Conservation (phyloP, 2,329 filamentous ascomycete genomes). For the Penicillium digitatum region DNA sequence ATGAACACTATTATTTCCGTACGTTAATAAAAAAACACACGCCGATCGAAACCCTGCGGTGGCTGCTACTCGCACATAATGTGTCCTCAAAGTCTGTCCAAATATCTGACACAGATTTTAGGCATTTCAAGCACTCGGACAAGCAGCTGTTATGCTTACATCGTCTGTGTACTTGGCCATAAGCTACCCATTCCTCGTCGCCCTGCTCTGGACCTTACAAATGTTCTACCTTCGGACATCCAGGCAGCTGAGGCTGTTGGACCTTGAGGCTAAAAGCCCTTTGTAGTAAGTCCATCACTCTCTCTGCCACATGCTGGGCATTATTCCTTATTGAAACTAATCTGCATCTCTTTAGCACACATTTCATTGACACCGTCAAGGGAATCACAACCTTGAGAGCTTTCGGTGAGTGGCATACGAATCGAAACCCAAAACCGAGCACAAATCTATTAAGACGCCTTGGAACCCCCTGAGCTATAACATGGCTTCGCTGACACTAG, state of each 20-base stretch:
- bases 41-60: not conserved
- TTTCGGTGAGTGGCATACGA: not conserved
- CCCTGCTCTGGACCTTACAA: not conserved
- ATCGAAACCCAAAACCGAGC: not conserved
- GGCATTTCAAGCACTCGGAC: not conserved
- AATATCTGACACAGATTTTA: not conserved
- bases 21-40: not conserved
- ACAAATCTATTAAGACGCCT: not conserved
- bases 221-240: not conserved
- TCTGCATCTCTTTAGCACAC: not conserved
- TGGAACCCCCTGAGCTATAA: no score
- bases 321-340: not conserved
- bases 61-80: not conserved
- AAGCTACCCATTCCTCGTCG: not conserved
- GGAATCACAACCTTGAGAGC: not conserved
- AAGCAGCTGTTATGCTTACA: not conserved
- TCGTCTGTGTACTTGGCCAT: not conserved
- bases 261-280: not conserved
- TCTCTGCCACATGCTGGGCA: not conserved
- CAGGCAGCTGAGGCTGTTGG: not conserved
- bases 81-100: no score
- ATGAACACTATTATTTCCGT: not conserved
- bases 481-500: not conserved
- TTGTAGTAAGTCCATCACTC: not conserved
- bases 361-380: not conserved